A percentile compares a stretch with the other conserved stretches of the same genome.
Conservation (phyloP, 495 filamentous ascomycete species). For the Talaromyces thailandensis region DNA sequence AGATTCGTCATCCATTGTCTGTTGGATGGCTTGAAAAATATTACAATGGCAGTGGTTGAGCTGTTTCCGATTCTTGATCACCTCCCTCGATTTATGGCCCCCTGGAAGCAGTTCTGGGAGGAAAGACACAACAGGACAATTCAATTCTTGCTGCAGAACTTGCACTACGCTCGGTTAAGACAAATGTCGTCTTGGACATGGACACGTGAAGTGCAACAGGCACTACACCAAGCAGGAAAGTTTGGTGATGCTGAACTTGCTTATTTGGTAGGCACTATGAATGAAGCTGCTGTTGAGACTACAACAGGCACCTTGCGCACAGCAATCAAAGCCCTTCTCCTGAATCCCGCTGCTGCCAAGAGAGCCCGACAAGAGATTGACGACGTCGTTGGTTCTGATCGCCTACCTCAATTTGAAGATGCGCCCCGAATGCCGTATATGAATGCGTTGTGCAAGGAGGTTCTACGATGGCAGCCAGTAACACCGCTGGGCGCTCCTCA, state of each 20-base stretch:
- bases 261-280: slow-evolving; percentile 33
- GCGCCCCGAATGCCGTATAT: slow-evolving; percentile 34
- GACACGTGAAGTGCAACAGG: slow-evolving; percentile 8
- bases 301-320: slow-evolving; percentile 26
- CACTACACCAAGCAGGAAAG: slow-evolving; percentile 3
- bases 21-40: slow-evolving; percentile 4
- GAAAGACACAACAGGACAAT: neutral
- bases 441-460: slow-evolving; percentile 51
- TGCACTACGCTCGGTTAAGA: neutral
- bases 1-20: slow-evolving; percentile 2
- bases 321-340: slow-evolving; percentile 19
- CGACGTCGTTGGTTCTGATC: slow-evolving; percentile 20
- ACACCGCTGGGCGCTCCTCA: slow-evolving; percentile 48
- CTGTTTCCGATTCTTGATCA: slow-evolving; percentile 19
- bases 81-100: slow-evolving; percentile 15
- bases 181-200: neutral
- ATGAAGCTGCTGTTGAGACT: slow-evolving; percentile 36
- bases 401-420: slow-evolving; percentile 41
- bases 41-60: slow-evolving; percentile 13
- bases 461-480: slow-evolving; percentile 51
- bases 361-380: slow-evolving; percentile 21
- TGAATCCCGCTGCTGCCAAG: slow-evolving; percentile 9
- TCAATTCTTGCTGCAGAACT: neutral
- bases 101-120: slow-evolving; percentile 12
- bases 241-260: slow-evolving; percentile 15